Base-by-base conservation (phyloP, 1,284 basidiomycete species). In the Tranzscheliella williamsii region DNA sequence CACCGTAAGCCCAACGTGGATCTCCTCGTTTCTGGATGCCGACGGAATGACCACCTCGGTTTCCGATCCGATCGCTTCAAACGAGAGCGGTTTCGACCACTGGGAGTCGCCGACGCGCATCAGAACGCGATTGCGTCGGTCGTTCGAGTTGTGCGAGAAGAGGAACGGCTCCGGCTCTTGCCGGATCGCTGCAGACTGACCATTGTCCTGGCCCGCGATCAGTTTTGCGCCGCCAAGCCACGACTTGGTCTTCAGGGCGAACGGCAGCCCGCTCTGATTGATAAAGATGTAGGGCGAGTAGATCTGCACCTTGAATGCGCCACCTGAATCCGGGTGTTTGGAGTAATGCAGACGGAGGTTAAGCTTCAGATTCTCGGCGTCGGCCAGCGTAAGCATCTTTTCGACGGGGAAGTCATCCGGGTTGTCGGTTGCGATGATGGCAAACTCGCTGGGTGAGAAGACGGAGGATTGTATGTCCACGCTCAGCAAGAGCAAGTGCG, bases 251-350 rank as follows among this genome's bases (percentile, higher is more conserved):
- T 84, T 86, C 26, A 95, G 82, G 27, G 82, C 82, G 71, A 96
- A 95, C 1, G 91, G 87, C 38, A 94, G 79, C 2, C 87, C 88
- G 0, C 91, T 91, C 82, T 96, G 96, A 80, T 99, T 99, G 77
- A 96, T 80, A 39, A 98, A 81, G 41, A 98, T 82, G 77, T 89
- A 98, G 3, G 95, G 93, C 64, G 86, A 87, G 76, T 92, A 98
- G 42, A 99, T 87, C 78, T 98, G 94, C 1, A 97, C 90, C 79
- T 91, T 94, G 84, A 96, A 95, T 2, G 94, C 92, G n/a, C 95
- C 93, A 3, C 94, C 95, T 11, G 92, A 90, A 52, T 96, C 85
- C 3, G 90, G 86, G 78, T 90, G 91, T 34, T 69, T 68, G 52
- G 62, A 50, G 76, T 96, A 98, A 77, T 95, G 91, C 24, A 98